Percentiles rank a stretch among this genome's conserved stretches.
Conservation (phyloP, 768 basidiomycete species). For the Pleurotus salmoneostramineus region DNA sequence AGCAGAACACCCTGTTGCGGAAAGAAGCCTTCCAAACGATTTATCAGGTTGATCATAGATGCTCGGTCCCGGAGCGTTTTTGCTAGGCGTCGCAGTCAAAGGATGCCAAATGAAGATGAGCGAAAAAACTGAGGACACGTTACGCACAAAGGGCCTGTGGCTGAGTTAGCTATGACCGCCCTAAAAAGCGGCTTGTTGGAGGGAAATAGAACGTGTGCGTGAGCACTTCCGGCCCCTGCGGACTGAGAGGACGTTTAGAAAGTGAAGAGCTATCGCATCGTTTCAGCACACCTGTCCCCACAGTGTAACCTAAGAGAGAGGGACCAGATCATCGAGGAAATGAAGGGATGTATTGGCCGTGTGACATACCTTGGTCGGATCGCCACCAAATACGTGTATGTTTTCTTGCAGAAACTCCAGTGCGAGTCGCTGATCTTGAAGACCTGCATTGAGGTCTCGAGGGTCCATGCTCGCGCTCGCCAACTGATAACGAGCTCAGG, state of each 20-base stretch:
- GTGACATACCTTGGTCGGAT: constrained; percentile 45
- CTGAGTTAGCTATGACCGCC: constrained; percentile 49
- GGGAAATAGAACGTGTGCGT: constrained; percentile 43
- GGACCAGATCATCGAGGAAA: too few species aligned
- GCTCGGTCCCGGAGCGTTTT: constrained; percentile 39
- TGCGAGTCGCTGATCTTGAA: constrained; percentile 57
- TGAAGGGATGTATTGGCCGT: too few species aligned
- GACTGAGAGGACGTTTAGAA: constrained; percentile 37
- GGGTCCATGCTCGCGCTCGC: constrained; percentile 40
- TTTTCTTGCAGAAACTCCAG: constrained; percentile 61
- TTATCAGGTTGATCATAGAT: constrained; percentile 52
- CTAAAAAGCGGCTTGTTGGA: constrained; percentile 36
- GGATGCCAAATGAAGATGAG: too few species aligned
- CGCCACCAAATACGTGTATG: constrained; percentile 61
- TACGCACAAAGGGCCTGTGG: constrained; percentile 52
- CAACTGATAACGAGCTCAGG: not conserved
- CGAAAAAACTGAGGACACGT: too few species aligned
- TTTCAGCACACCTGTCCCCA: constrained; percentile 44
- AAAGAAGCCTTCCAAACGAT: constrained; percentile 43
- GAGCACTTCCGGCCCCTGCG: constrained; percentile 47
- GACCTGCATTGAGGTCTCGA: constrained; percentile 53
- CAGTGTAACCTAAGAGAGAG: constrained; percentile 39
- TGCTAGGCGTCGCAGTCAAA: constrained; percentile 28
- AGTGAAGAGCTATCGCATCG: not conserved
- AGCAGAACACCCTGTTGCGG: constrained; percentile 40